Base-by-base conservation (phyloP, 2,329 filamentous ascomycete species). In the Colletotrichum abscissum region DNA sequence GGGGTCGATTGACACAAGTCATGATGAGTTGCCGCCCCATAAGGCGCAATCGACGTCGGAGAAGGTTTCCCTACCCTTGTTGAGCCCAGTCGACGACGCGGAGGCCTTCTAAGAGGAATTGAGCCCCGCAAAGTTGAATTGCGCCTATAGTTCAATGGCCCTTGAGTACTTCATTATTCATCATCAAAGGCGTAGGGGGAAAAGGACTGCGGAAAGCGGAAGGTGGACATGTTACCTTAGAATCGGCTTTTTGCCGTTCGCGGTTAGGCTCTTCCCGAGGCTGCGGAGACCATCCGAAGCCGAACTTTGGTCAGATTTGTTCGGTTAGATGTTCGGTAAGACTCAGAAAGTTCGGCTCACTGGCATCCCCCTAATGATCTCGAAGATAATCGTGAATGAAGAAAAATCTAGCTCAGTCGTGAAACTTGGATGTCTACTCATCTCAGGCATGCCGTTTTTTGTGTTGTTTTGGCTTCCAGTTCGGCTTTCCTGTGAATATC, bases 291-390 rank as follows among this genome's bases (percentile, higher is more conserved):
- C 5, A 9, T 5, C 63, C 63, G 63, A 66, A 58, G 52, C 63
- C 63, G 63, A 66, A 66, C 35, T 66, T 26, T 38, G 35, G 57
- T 7, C n/a, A 38, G 11, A 59, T 24, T 42, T 49, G 11, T 59
- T 38, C 33, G 60, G 38, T 4, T 4, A 22, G 4, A 54, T 35
- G 28, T 54, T 63, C 62, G 59, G 38, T 11, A 30, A 63, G 14
- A 49, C 42, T 19, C 42, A 42, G 19, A n/a, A 33, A 63, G 62
- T 54, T 35, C 26, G 49, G 28, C 49, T 38, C 14, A 9, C 12
- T 52, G 42, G 19, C 19, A 52, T 33, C 14, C 26, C 16, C n/a
- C 46, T 12, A 30, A 7, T 26, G 9, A 35, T 49, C 42, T 9
- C 42, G 22, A 24, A 8, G n/a, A 33, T n/a, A 24, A 64, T 30